phyloP scores from a whole-genome alignment of 768 basidiomycete genomes.

The Tubosaeta sp. region DNA sequence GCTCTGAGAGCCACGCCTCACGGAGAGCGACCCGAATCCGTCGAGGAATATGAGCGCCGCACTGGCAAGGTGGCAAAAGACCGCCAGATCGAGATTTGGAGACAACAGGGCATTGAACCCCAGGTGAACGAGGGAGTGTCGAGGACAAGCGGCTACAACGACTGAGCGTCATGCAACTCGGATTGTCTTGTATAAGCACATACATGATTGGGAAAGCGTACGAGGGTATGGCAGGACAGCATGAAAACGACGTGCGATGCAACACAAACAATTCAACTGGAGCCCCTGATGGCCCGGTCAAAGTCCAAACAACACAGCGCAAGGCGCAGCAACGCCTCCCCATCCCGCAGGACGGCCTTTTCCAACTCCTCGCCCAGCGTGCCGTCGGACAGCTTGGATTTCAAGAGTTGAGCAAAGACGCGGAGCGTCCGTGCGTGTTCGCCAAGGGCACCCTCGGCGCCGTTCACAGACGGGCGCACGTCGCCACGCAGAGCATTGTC shows the following conservation, averaged over 20 bases:
- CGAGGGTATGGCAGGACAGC: neutral
- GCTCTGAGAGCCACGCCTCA: conserved; percentile 79
- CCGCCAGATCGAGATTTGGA: conserved; percentile 69
- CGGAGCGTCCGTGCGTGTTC: conserved; percentile 14
- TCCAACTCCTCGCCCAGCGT: conserved; percentile 14
- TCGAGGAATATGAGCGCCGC: conserved; percentile 59
- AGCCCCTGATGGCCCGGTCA: conserved; percentile 12
- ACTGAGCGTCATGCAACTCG: conserved; percentile 33
- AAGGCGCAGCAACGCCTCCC: conserved; percentile 15
- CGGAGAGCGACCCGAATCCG: conserved; percentile 71
- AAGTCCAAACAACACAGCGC: conserved; percentile 21
- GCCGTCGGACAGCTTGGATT: conserved; percentile 6
- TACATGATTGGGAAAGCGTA: neutral
- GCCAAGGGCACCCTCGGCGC: neutral
- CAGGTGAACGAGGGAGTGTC: conserved; percentile 25
- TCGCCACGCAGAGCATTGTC: conserved; percentile 14
- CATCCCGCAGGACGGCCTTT: conserved; percentile 21
- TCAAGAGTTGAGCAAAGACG: conserved; percentile 13
- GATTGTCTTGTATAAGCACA: conserved; percentile 4
- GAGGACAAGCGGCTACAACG: conserved; percentile 56
- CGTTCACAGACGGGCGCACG: neutral
- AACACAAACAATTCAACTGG: conserved; percentile 4
- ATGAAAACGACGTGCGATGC: neutral
- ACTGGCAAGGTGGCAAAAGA: conserved; percentile 71
- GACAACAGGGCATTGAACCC: conserved; percentile 52